These are phyloP conservation scores for Suillus lakei DNA, from an alignment of 768 basidiomycete genomes.

Conservation along the genomic window DNA sequence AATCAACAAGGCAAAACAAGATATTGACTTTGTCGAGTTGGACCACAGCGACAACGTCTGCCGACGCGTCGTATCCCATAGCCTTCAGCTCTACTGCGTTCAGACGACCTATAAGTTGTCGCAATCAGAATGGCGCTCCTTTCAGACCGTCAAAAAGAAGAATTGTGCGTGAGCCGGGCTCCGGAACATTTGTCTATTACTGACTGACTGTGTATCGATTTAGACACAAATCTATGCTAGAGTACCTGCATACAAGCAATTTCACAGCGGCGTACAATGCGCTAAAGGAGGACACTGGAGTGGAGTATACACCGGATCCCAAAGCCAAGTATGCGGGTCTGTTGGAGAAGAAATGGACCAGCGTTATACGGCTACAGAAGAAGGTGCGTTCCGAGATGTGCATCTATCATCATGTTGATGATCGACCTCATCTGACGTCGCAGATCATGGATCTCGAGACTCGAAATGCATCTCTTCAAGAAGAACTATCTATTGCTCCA, in stretches of 20 bases:
- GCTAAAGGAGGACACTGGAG: slow-evolving; percentile 55
- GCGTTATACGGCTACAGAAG: slow-evolving; percentile 93
- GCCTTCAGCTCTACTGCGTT: slow-evolving; percentile 8
- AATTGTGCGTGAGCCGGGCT: slow-evolving; percentile 42
- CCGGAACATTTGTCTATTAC: slow-evolving; percentile 16
- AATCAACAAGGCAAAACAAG: slow-evolving; percentile 40
- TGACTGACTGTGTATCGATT: slow-evolving; percentile 21
- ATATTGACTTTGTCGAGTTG: slow-evolving; percentile 16
- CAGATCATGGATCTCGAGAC: slow-evolving; percentile 97
- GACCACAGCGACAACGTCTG: slow-evolving; percentile 15
- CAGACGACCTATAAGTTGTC: slow-evolving; percentile 15
- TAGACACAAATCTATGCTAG: slow-evolving; percentile 82
- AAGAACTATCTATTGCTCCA: slow-evolving; percentile 59
- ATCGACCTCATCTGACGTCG: slow-evolving; percentile 15
- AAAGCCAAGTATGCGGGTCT: slow-evolving; percentile 87
- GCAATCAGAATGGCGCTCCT: slow-evolving; percentile 42
- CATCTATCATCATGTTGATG: slow-evolving; percentile 13
- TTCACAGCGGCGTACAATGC: slow-evolving; percentile 67
- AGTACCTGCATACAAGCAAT: slow-evolving; percentile 73
- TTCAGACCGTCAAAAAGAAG: slow-evolving; percentile 52
- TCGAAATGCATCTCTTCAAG: slow-evolving; percentile 78
- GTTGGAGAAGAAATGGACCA: slow-evolving; percentile 98
- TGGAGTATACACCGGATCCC: slow-evolving; percentile 79
- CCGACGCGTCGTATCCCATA: slow-evolving; percentile 19
- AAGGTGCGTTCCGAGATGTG: slow-evolving; percentile 58